These are phyloP conservation scores for Sporisorium sorghi DNA, from an alignment of 1,284 basidiomycete genomes.

Conservation along the genomic window DNA sequence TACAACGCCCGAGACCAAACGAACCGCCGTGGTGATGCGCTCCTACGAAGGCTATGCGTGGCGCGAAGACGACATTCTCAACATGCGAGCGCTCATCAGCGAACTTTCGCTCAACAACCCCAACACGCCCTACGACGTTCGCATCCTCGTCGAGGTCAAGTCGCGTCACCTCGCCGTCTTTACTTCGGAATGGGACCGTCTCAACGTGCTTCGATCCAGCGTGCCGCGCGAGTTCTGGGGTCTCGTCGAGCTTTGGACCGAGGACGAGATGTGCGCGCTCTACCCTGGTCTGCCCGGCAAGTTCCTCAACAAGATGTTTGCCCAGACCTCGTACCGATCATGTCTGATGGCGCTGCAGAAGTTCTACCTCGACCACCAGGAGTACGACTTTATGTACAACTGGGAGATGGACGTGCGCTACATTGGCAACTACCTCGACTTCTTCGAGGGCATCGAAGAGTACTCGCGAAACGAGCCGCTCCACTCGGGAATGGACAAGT, in stretches of 20 bases:
- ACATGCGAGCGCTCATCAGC: conserved; percentile 68
- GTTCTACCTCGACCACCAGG: conserved; percentile 69
- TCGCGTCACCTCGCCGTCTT: conserved; percentile 66
- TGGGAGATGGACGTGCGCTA: conserved; percentile 70
- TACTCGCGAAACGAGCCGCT: conserved; percentile 66
- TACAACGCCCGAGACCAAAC: conserved; percentile 65
- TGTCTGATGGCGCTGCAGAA: conserved; percentile 69
- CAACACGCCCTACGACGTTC: conserved; percentile 67
- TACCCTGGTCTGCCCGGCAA: conserved; percentile 67
- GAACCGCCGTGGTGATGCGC: conserved; percentile 67
- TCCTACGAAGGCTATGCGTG: conserved; percentile 68
- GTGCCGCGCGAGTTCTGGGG: conserved; percentile 69
- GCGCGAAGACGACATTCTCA: conserved; percentile 69
- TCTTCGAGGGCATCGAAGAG: conserved; percentile 67
- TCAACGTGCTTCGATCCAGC: conserved; percentile 64
- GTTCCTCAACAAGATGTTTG: conserved; percentile 69
- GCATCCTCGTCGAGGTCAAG: conserved; percentile 69
- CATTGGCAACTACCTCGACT: conserved; percentile 69
- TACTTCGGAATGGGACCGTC: conserved; percentile 68
- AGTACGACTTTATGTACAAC: conserved; percentile 69
- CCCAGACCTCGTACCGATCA: conserved; percentile 68
- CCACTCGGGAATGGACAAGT: conserved; percentile 68
- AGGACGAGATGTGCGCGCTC: conserved; percentile 68
- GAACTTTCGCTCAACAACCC: conserved; percentile 69
- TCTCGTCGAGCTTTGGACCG: conserved; percentile 68